A percentile compares a stretch with the other conserved stretches of the same genome.
phyloP scores from a whole-genome alignment of 2,329 filamentous ascomycete genomes.

The Aureobasidium lini region DNA sequence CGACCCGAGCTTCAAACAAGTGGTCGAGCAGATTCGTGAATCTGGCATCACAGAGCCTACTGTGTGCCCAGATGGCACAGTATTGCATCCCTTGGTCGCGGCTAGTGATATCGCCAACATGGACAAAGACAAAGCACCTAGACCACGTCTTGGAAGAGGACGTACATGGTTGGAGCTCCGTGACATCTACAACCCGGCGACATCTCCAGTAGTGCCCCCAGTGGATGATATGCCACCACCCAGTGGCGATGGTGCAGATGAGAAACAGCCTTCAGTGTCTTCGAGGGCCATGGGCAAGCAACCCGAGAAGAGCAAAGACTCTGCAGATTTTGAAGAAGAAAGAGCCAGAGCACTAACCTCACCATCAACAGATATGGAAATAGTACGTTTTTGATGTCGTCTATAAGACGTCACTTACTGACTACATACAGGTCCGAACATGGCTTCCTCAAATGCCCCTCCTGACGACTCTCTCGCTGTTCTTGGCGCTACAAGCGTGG shows the following conservation, averaged over 20 bases:
- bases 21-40: constrained; percentile 10
- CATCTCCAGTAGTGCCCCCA: constrained; percentile 63
- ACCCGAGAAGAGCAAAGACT: constrained; percentile 62
- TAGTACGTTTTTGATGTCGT: not conserved
- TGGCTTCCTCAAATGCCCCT: constrained; percentile 12
- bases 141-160: constrained; percentile 9
- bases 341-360: constrained; percentile 31
- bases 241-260: constrained; percentile 29
- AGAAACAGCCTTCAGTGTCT: constrained; percentile 65
- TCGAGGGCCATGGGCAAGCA: constrained; percentile 96
- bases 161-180: constrained; percentile 22
- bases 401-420: constrained; percentile 11
- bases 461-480: not conserved
- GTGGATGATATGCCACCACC: not conserved
- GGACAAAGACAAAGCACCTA: constrained; percentile 7
- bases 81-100: constrained; percentile 6
- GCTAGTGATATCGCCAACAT: constrained; percentile 3
- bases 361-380: constrained; percentile 53
- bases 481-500: constrained; percentile 7
- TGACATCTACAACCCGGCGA: constrained; percentile 61
- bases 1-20: constrained; percentile 10
- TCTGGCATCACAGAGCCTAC: constrained; percentile 6
- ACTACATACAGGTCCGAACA: constrained; percentile 4
- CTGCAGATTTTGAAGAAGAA: constrained; percentile 48
- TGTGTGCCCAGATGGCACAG: constrained; percentile 6